phyloP scores from a whole-genome alignment of 2,329 filamentous ascomycete species.

The Aspergillus sp. region DNA sequence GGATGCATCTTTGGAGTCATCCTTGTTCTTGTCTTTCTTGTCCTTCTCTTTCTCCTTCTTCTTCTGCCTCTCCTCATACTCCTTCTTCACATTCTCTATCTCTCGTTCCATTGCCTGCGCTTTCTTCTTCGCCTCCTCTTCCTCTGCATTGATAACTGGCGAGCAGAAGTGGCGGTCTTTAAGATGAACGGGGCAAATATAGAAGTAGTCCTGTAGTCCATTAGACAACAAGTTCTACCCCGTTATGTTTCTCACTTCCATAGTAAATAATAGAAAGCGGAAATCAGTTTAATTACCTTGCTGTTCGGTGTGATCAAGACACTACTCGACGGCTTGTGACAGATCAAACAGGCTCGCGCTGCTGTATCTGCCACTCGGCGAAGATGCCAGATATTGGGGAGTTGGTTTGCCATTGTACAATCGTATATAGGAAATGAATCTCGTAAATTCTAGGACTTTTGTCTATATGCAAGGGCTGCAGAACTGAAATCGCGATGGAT shows the following conservation, averaged over 20 bases:
- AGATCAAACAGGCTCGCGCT: slow-evolving; percentile 83
- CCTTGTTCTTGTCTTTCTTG: slow-evolving; percentile 44
- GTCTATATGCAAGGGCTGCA: background rate
- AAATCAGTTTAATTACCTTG: slow-evolving; percentile 59
- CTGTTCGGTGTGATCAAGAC: slow-evolving; percentile 88
- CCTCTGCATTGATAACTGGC: slow-evolving; percentile 49
- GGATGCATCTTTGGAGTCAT: slow-evolving; percentile 44
- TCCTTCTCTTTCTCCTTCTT: slow-evolving; percentile 63
- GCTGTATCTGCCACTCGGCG: slow-evolving; percentile 83
- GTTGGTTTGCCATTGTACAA: background rate
- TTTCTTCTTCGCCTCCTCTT: slow-evolving; percentile 42
- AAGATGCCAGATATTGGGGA: slow-evolving; percentile 80
- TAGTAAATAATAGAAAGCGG: background rate
- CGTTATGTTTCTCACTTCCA: background rate
- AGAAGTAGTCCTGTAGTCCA: slow-evolving; percentile 76
- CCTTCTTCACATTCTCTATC: slow-evolving; percentile 49
- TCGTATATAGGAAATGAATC: background rate
- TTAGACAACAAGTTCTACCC: background rate
- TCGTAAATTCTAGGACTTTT: background rate
- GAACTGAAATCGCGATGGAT: background rate
- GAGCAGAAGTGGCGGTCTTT: slow-evolving; percentile 79
- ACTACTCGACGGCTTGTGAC: slow-evolving; percentile 82
- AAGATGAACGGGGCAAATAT: slow-evolving; percentile 79
- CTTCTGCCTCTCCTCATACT: slow-evolving; percentile 74
- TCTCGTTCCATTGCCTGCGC: slow-evolving; percentile 45